A percentile compares a stretch with the other conserved stretches of the same genome.
Conservation (phyloP, 2,329 filamentous ascomycete genomes). For the Hymenoscyphus albidus region DNA sequence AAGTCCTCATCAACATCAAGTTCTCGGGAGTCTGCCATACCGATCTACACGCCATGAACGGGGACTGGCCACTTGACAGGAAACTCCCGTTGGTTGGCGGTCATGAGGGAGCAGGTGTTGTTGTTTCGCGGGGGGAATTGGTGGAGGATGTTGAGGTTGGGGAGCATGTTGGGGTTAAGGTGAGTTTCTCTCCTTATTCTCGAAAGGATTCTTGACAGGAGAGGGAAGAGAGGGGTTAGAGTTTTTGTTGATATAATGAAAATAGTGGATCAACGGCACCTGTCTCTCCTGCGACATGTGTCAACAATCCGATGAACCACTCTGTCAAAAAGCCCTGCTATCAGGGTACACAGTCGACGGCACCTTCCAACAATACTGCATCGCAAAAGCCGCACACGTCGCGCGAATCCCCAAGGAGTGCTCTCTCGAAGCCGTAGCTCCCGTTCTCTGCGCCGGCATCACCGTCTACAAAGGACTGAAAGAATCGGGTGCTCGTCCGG, state of each 20-base stretch:
- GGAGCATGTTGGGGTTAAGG: slow-evolving; percentile 79
- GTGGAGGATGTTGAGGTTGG: slow-evolving; percentile 77
- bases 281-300: slow-evolving; percentile 84
- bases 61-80: slow-evolving; percentile 81
- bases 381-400: slow-evolving; percentile 82
- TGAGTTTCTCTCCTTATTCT: slow-evolving; percentile 11
- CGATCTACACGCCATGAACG: slow-evolving; percentile 75
- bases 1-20: slow-evolving; percentile 89
- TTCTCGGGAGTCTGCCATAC: slow-evolving; percentile 91
- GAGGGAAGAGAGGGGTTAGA: too few species aligned
- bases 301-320: slow-evolving; percentile 73
- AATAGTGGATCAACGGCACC: slow-evolving; percentile 79
- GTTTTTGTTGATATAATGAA: neutral
- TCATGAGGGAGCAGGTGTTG: slow-evolving; percentile 73
- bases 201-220: slow-evolving; percentile 1
- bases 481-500: slow-evolving; percentile 70
- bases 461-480: slow-evolving; percentile 92
- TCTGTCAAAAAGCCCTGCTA: slow-evolving; percentile 70
- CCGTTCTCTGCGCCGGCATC: slow-evolving; percentile 79
- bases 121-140: slow-evolving; percentile 74
- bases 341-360: slow-evolving; percentile 94
- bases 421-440: slow-evolving; percentile 71
- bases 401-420: slow-evolving; percentile 76
- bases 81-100: slow-evolving; percentile 86
- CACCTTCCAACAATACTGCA: slow-evolving; percentile 86